Base-by-base conservation (phyloP, 1,139 yeast species). In the Protomyces inouyei region DNA sequence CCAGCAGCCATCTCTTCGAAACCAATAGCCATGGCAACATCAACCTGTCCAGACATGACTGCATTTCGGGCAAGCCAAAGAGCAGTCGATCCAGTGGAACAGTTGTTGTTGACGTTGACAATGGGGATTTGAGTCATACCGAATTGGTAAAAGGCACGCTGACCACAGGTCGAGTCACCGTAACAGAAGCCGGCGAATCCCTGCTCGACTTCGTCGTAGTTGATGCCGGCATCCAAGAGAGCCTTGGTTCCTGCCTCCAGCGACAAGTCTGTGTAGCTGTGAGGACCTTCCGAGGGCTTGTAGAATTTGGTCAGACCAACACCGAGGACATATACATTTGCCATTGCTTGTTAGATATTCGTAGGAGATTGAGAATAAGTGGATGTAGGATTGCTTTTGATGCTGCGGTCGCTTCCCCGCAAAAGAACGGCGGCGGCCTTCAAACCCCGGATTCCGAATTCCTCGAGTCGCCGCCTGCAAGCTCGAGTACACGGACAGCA, bases 141-240 rank as follows among this genome's bases (percentile, higher is more conserved):
- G 21, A 73, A 71, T 64, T 73, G 75, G 65, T 73, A 73, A 52
- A 73, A 64, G 12, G 69, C 73, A 52, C 75, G 69, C 67, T 73
- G 75, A 32, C 75, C 75, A 55, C 72, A 70, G 52, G 74, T 71
- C 14, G 74, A 71, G 64, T 73, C 75, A 8, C 75, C 75, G 61
- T 72, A 73, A 57, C 71, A 71, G 65, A 69, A 72, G 16, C 72
- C 73, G 18, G 74, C 73, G 18, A 70, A 66, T 6, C 71, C 74
- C 43, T 69, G 69, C 54, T 73, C 71, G 28, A 73, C 73, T 16
- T 68, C 70, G 64, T 73, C 75, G 64, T 73, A 73, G 53, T 68
- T 71, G 64, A 73, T 68, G 18, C 71, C 73, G 8, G 74, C 73
- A 61, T 73, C 75, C 16, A 69, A 60, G 35, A 73, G 68, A 3